Evolutionary conservation across 139 green algal genomes (phyloP).

Genomic region (Closterium sp.): DNA sequence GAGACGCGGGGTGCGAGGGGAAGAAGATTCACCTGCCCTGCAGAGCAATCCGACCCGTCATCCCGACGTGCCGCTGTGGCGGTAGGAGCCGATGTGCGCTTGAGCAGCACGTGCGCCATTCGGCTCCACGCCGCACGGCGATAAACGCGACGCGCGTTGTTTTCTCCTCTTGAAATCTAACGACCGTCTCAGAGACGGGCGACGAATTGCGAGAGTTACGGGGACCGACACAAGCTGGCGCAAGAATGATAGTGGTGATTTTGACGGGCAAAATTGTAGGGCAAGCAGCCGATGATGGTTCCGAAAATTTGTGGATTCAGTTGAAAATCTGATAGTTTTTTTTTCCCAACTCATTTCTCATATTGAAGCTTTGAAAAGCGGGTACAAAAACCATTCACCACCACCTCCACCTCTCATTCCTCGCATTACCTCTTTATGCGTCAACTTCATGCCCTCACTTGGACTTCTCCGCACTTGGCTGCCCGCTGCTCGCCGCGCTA

Average conservation of each 20-base stretch:
- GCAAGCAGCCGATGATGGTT: no score
- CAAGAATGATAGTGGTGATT: no score
- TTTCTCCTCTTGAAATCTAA: background rate
- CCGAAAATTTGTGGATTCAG: no score
- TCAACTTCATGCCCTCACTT: background rate
- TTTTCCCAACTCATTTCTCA: no score
- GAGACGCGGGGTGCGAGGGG: background rate
- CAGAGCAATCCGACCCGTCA: background rate
- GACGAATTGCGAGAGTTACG: background rate
- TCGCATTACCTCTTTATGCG: no score
- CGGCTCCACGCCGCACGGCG: no score
- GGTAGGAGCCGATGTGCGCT: background rate
- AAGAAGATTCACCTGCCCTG: background rate
- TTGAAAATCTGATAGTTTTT: no score
- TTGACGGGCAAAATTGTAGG: no score
- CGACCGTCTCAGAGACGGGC: background rate
- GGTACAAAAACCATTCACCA: no score
- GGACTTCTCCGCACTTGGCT: background rate
- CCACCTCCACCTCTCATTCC: no score
- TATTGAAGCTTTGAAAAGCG: no score
- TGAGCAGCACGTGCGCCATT: background rate
- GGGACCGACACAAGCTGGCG: no score
- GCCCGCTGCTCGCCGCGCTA: background rate
- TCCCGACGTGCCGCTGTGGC: background rate
- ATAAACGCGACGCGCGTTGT: background rate